Conservation (phyloP, 2,329 filamentous ascomycete genomes). For the Colletotrichum cuscutae region DNA sequence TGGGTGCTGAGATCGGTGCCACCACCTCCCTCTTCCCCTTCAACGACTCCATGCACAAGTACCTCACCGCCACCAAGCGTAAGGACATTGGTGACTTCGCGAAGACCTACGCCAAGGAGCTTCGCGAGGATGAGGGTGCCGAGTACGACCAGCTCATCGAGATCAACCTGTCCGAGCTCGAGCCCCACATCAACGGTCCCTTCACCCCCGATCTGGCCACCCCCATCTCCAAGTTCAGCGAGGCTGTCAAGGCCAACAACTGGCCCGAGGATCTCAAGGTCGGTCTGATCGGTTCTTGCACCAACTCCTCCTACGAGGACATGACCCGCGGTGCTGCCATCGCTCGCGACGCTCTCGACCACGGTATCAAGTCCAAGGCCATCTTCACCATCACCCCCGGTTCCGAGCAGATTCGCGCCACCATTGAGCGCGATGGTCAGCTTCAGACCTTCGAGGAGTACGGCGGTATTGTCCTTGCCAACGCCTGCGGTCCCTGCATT, state of each 20-base stretch:
- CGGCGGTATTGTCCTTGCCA: conserved; percentile 92
- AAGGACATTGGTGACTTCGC: conserved; percentile 74
- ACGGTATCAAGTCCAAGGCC: conserved; percentile 93
- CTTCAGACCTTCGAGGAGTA: conserved; percentile 96
- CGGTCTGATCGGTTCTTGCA: conserved; percentile 82
- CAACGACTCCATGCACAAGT: conserved; percentile 84
- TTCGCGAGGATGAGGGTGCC: conserved; percentile 35
- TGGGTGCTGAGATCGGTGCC: conserved; percentile 64
- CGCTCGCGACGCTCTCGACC: conserved; percentile 87
- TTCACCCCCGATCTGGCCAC: conserved; percentile 84
- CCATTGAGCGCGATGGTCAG: conserved; percentile 90
- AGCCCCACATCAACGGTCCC: conserved; percentile 82
- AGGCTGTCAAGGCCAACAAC: conserved; percentile 77
- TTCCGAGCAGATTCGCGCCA: conserved; percentile 96
- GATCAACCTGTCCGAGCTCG: conserved; percentile 78
- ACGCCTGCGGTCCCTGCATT: conserved; percentile 93
- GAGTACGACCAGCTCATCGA: conserved; percentile 82
- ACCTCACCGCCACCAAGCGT: conserved; percentile 78
- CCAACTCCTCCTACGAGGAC: conserved; percentile 69
- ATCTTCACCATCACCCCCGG: conserved; percentile 96
- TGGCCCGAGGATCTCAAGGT: conserved; percentile 83
- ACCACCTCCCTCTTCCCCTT: conserved; percentile 83
- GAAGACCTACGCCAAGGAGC: conserved; percentile 61
- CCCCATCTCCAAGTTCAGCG: conserved; percentile 81
- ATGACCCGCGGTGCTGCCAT: conserved; percentile 91